Evolutionary conservation across 2,329 filamentous ascomycete genomes (phyloP).

Genomic region (Stachybotrys echinatus): DNA sequence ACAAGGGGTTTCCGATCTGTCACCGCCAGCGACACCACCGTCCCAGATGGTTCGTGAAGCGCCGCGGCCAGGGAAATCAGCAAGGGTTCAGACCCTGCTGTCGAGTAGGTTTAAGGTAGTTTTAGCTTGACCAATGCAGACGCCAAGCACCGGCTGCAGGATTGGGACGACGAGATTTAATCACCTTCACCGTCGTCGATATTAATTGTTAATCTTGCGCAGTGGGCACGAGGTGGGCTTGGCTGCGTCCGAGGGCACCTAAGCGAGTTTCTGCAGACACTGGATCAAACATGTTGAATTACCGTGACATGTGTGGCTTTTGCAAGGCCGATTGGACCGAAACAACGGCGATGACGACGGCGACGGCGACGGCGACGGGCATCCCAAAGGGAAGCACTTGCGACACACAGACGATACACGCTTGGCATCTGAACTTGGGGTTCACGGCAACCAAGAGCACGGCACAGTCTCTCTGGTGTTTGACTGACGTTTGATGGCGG

Average conservation of each 20-base stretch:
- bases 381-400: no score
- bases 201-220: neutral
- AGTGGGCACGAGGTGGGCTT: neutral
- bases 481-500: slow-evolving; percentile 4
- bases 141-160: no score
- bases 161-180: neutral
- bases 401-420: neutral
- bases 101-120: no score
- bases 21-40: no score
- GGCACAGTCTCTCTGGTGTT: neutral
- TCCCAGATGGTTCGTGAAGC: no score
- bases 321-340: neutral
- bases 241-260: neutral
- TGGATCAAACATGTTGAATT: neutral
- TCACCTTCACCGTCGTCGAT: neutral
- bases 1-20: no score
- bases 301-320: no score
- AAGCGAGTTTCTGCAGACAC: neutral
- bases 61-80: no score
- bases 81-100: no score
- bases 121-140: no score
- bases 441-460: neutral
- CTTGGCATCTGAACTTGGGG: neutral
- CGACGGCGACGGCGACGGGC: no score
- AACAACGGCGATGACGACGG: no score